phyloP scores from a whole-genome alignment of 2,329 filamentous ascomycete species.

The Xylariaceae sp. region DNA sequence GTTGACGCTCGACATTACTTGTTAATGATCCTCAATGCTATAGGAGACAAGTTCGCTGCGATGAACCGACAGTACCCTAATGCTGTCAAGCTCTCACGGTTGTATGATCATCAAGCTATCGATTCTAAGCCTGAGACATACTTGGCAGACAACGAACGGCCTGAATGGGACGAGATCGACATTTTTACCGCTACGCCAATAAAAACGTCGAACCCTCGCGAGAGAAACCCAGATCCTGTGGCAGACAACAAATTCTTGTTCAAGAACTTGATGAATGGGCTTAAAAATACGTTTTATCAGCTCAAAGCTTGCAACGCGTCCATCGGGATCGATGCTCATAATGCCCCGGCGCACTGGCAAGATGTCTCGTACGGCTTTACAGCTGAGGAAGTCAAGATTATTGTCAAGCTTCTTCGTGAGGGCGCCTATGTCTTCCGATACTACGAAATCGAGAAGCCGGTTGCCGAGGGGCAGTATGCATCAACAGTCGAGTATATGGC shows the following conservation, averaged over 20 bases:
- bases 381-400: constrained; percentile 91
- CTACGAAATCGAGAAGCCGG: constrained; percentile 81
- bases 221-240: constrained; percentile 83
- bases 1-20: constrained; percentile 90
- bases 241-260: constrained; percentile 97
- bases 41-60: constrained; percentile 93
- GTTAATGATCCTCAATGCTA: constrained; percentile 95
- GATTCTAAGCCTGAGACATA: constrained; percentile 65
- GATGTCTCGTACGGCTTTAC: constrained; percentile 96
- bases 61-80: constrained; percentile 98
- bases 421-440: constrained; percentile 95
- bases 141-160: constrained; percentile 73
- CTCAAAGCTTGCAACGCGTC: constrained; percentile 81
- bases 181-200: constrained; percentile 96
- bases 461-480: constrained; percentile 64
- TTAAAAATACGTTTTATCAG: constrained; percentile 96
- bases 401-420: constrained; percentile 95
- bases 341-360: constrained; percentile 83
- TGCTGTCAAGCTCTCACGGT: constrained; percentile 83
- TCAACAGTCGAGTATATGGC: constrained; percentile 89
- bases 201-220: constrained; percentile 85
- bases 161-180: constrained; percentile 97
- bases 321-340: constrained; percentile 65
- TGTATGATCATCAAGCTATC: constrained; percentile 64
- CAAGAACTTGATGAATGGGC: constrained; percentile 88